phyloP scores from a whole-genome alignment of 768 basidiomycete genomes.

The Holtermanniella nyarrowii region DNA sequence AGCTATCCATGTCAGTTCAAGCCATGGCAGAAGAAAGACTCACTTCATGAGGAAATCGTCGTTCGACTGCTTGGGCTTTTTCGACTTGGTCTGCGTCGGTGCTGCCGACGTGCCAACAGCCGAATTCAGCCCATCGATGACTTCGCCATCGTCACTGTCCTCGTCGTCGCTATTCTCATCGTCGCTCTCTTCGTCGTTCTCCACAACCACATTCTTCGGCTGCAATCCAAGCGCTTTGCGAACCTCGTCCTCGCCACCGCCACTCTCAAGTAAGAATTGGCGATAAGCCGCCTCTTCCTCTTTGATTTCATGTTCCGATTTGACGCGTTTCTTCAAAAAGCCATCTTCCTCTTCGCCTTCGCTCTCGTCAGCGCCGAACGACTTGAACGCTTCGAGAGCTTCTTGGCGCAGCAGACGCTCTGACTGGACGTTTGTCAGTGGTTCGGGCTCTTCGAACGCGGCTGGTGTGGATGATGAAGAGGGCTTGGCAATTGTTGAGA shows the following conservation, averaged over 20 bases:
- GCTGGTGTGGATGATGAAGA: neutral
- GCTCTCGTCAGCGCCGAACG: conserved; percentile 30
- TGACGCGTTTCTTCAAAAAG: conserved; percentile 54
- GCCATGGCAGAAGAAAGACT: conserved; percentile 32
- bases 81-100: conserved; percentile 26
- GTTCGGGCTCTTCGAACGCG: conserved; percentile 38
- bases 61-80: conserved; percentile 41
- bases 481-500: conserved; percentile 14
- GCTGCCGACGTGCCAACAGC: conserved; percentile 2
- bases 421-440: conserved; percentile 65
- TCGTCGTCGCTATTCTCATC: too few species aligned
- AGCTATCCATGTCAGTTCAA: conserved; percentile 48
- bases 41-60: conserved; percentile 87
- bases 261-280: conserved; percentile 60
- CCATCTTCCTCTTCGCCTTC: conserved; percentile 49
- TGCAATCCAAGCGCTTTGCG: conserved; percentile 51
- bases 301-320: conserved; percentile 65
- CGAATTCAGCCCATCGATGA: conserved; percentile 13
- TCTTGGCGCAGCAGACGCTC: conserved; percentile 64
- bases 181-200: conserved; percentile 31
- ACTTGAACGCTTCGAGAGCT: conserved; percentile 74
- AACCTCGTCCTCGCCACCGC: conserved; percentile 60
- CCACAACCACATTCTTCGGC: conserved; percentile 3
- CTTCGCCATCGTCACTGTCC: conserved; percentile 29
- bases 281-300: conserved; percentile 77